These are phyloP conservation scores for Saccharomyces uvarum DNA, from an alignment of 1,139 yeast species.

Conservation along the genomic window DNA sequence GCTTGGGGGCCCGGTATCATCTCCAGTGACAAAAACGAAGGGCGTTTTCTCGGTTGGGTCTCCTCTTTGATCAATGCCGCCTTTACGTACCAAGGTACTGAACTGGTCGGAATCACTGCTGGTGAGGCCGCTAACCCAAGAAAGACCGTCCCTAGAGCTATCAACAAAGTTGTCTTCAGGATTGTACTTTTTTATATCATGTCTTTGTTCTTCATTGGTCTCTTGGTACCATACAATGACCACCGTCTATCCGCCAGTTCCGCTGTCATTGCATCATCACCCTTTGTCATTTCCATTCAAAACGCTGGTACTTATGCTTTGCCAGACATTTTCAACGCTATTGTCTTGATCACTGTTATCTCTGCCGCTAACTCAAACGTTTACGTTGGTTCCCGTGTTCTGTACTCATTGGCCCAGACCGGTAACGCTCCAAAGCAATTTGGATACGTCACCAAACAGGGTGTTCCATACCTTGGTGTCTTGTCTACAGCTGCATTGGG, in stretches of 20 bases:
- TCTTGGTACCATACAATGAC: constrained; percentile 65
- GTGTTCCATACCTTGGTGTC: constrained; percentile 63
- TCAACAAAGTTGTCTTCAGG: constrained; percentile 70
- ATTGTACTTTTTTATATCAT: constrained; percentile 62
- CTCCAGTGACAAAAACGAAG: constrained; percentile 37
- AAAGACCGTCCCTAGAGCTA: constrained; percentile 69
- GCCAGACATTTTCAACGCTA: constrained; percentile 71
- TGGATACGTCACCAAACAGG: constrained; percentile 45
- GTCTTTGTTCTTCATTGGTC: constrained; percentile 62
- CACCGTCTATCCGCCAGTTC: constrained; percentile 31
- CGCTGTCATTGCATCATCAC: constrained; percentile 59
- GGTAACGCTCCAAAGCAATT: constrained; percentile 61
- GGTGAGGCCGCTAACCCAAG: constrained; percentile 78
- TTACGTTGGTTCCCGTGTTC: constrained; percentile 68
- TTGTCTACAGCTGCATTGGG: constrained; percentile 53
- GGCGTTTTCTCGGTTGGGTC: constrained; percentile 55
- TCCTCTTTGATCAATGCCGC: constrained; percentile 62
- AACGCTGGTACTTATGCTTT: constrained; percentile 65
- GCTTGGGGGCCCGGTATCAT: constrained; percentile 49
- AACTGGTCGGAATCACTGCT: constrained; percentile 64
- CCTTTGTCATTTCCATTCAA: constrained; percentile 59
- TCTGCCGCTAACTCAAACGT: constrained; percentile 79
- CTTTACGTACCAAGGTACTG: constrained; percentile 74
- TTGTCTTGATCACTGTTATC: constrained; percentile 57
- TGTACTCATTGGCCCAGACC: constrained; percentile 60